A percentile compares a stretch with the other conserved stretches of the same genome.
Evolutionary conservation across 2,329 filamentous ascomycete species (phyloP).

Genomic region (Tolypocladium ophioglossoides): DNA sequence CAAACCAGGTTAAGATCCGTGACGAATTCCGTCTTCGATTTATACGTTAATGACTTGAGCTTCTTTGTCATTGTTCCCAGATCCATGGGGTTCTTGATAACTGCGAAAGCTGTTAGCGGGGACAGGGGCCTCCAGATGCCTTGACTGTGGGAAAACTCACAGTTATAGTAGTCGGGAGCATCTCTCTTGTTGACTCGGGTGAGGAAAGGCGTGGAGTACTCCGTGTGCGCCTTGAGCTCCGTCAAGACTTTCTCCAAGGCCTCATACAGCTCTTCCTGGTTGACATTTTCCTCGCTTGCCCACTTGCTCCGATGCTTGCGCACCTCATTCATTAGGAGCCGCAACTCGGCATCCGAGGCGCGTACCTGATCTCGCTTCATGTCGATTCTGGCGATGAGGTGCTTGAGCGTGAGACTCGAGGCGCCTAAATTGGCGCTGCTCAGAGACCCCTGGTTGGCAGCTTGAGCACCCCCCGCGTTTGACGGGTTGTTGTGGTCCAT

Average conservation of each 20-base stretch:
- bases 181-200: constrained; percentile 94
- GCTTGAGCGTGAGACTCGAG: constrained; percentile 90
- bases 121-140: not conserved
- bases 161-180: constrained; percentile 86
- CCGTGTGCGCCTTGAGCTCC: constrained; percentile 92
- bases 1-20: constrained; percentile 90
- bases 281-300: constrained; percentile 95
- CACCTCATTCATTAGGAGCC: constrained; percentile 91
- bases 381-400: constrained; percentile 92
- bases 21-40: constrained; percentile 90
- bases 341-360: constrained; percentile 85
- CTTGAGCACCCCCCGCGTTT: constrained; percentile 36
- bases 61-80: constrained; percentile 98
- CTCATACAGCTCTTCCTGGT: constrained; percentile 96
- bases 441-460: constrained; percentile 72
- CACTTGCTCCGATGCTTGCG: constrained; percentile 97
- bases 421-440: constrained; percentile 92
- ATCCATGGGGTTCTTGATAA: constrained; percentile 97
- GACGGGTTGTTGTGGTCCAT: constrained; percentile 59
- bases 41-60: constrained; percentile 68
- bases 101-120: constrained; percentile 30
- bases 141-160: constrained; percentile 41
- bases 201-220: constrained; percentile 93
- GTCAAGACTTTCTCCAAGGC: constrained; percentile 93
- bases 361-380: constrained; percentile 81